A percentile compares a stretch with the other conserved stretches of the same genome.
phyloP scores from a whole-genome alignment of 495 filamentous ascomycete genomes.

The Penicillium maclennaniae region DNA sequence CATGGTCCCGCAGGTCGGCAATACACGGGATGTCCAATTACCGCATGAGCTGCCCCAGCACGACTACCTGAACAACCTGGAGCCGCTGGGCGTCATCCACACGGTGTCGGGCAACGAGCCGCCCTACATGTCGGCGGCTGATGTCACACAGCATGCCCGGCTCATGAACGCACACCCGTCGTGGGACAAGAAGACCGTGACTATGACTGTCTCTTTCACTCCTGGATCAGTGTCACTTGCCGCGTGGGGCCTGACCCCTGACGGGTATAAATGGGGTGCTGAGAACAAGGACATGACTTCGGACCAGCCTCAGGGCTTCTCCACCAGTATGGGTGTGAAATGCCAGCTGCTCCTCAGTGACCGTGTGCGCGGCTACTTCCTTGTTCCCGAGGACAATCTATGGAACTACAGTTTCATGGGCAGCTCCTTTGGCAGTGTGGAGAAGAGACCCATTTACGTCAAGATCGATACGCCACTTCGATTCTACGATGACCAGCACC shows the following conservation, averaged over 20 bases:
- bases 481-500: slow-evolving; percentile 92
- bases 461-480: slow-evolving; percentile 85
- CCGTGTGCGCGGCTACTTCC: slow-evolving; percentile 89
- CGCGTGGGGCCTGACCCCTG: slow-evolving; percentile 85
- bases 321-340: slow-evolving; percentile 89
- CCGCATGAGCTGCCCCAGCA: slow-evolving; percentile 92
- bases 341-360: slow-evolving; percentile 89
- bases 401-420: slow-evolving; percentile 99
- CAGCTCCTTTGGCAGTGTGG: slow-evolving; percentile 74
- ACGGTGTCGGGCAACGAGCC: slow-evolving; percentile 93
- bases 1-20: slow-evolving; percentile 96
- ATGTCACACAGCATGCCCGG: slow-evolving; percentile 89
- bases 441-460: slow-evolving; percentile 86
- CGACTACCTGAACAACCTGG: slow-evolving; percentile 80
- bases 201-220: slow-evolving; percentile 95
- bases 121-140: slow-evolving; percentile 89
- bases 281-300: slow-evolving; percentile 91
- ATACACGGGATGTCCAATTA: slow-evolving; percentile 84
- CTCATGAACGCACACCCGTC: slow-evolving; percentile 76
- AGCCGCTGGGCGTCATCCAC: slow-evolving; percentile 94
- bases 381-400: slow-evolving; percentile 83
- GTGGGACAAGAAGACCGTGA: slow-evolving; percentile 95
- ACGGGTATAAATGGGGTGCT: slow-evolving; percentile 94
- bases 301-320: slow-evolving; percentile 92
- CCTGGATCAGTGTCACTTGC: slow-evolving; percentile 96